Evolutionary conservation across 768 basidiomycete genomes (phyloP), one percentile per base, ranked within the genome.

Genomic region (Zangia roseola): DNA sequence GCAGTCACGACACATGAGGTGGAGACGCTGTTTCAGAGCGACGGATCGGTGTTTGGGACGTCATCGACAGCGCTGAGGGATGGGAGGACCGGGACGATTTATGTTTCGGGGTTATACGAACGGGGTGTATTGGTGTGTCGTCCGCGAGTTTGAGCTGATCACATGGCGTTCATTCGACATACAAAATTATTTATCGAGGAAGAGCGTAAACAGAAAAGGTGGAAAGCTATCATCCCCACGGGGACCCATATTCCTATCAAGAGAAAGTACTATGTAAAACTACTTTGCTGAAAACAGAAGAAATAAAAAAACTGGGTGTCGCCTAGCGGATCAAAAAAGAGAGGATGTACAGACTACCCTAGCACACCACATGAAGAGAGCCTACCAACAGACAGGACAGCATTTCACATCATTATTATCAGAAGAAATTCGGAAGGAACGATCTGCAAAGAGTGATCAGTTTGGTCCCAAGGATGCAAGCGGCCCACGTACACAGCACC

Each of bases 1-100:
- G 56, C 61, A 14, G 60, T 69, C 23, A 53, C 52, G 10, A 69
- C 68, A 2, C 70, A 76, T 56, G 71, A 73, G 28, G 46, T 87
- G 25, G 71, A 76, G 57, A 86, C 87, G 0, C 53, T 89, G n/a
- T 88, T 86, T 69, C 86, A 86, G 68, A 88, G 87, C 56, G 72
- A 82, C 52, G 86, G 87, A n/a, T 70, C 74, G 4, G 75, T 75
- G 6, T 84, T 85, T 57, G 73, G 76, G 13, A 68, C 75, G 2
- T 80, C 82, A 14, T 68, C 74, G 8, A 83, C 82, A 8, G 77
- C 71, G 1, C 49, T 86, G 53, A 62, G 72, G 30, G 84, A 87
- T 60, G 64, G 72, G 0, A 56, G 65, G 12, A 74, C 77, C 1
- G 80, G 79, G 0, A 58, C 54, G 0, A 57, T 86, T 14, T 86